phyloP scores from a whole-genome alignment of 2,329 filamentous ascomycete species.

The Trichoderma atrobrunneum region DNA sequence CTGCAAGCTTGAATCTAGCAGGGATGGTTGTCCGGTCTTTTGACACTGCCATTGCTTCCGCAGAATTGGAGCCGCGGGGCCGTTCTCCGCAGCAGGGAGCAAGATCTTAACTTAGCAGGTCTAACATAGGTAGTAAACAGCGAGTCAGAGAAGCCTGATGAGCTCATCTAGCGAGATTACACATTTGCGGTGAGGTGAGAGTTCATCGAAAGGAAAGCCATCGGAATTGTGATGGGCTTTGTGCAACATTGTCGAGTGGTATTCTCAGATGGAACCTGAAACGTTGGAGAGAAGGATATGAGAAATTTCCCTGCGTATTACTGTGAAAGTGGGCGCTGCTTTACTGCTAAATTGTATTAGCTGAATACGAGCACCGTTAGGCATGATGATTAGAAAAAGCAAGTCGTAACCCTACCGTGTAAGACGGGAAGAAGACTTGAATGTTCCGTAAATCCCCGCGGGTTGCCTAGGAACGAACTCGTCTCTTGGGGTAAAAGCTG shows the following conservation, averaged over 20 bases:
- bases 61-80: not conserved
- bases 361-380: not conserved
- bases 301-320: not conserved
- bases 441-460: not conserved
- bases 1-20: not conserved
- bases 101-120: slow-evolving; percentile 1
- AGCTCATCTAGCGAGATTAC: slow-evolving; percentile 12
- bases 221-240: slow-evolving; percentile 1
- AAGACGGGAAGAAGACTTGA: not conserved
- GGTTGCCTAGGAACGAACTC: not conserved
- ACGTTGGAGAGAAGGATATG: not conserved
- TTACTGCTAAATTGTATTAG: not conserved
- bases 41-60: slow-evolving; percentile 5
- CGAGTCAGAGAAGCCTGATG: slow-evolving; percentile 1
- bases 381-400: not conserved
- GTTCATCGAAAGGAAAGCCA: not conserved
- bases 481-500: not conserved
- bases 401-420: not conserved
- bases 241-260: not conserved
- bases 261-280: slow-evolving; percentile 4
- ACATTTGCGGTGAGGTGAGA: slow-evolving; percentile 10
- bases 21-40: not conserved
- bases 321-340: not conserved
- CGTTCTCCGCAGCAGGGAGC: slow-evolving; percentile 14
- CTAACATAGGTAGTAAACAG: not conserved